Percentiles rank a stretch among this genome's conserved stretches.
Conservation (phyloP, 2,329 filamentous ascomycete genomes). For the Acrocalymma vagum region DNA sequence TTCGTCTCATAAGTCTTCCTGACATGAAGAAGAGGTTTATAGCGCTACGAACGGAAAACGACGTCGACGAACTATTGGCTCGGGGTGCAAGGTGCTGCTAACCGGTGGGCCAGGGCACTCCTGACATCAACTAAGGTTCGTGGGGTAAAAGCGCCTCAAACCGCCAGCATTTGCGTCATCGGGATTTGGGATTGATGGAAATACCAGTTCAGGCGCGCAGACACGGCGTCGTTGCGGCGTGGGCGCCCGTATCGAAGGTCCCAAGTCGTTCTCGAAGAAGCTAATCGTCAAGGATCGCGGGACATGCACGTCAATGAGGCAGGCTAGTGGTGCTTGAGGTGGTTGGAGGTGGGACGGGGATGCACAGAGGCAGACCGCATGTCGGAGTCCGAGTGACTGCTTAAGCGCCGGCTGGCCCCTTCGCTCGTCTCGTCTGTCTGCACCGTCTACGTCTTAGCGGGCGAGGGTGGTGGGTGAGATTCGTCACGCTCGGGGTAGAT, state of each 20-base stretch:
- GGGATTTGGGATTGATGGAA: too few relatives aligned
- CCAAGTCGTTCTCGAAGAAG: slow-evolving; percentile 33
- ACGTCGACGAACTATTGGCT: too few relatives aligned
- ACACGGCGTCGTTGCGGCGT: slow-evolving; percentile 1
- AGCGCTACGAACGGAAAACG: too few relatives aligned
- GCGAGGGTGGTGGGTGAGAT: slow-evolving; percentile 35
- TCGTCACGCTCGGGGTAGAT: slow-evolving; percentile 18
- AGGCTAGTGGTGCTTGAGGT: slow-evolving; percentile 14
- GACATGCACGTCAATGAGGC: slow-evolving; percentile 15
- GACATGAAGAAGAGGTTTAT: too few relatives aligned
- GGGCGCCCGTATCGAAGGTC: slow-evolving; percentile 25
- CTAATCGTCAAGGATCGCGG: slow-evolving; percentile 18
- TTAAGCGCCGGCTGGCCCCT: slow-evolving; percentile 23
- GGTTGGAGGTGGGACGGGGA: slow-evolving; percentile 7
- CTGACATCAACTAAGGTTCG: too few relatives aligned
- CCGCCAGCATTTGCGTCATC: too few relatives aligned
- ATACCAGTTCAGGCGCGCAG: too few relatives aligned
- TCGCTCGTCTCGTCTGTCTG: slow-evolving; percentile 14
- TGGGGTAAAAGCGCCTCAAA: too few relatives aligned
- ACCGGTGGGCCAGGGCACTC: too few relatives aligned
- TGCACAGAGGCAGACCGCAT: slow-evolving; percentile 15
- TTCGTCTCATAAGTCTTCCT: too few relatives aligned
- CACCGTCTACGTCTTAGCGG: too few relatives aligned
- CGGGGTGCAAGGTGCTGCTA: too few relatives aligned
- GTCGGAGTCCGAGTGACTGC: slow-evolving; percentile 40